Percentiles rank a stretch among this genome's conserved stretches.
Evolutionary conservation across 768 basidiomycete genomes (phyloP).

Genomic region (Xerocomellus chrysenteron): DNA sequence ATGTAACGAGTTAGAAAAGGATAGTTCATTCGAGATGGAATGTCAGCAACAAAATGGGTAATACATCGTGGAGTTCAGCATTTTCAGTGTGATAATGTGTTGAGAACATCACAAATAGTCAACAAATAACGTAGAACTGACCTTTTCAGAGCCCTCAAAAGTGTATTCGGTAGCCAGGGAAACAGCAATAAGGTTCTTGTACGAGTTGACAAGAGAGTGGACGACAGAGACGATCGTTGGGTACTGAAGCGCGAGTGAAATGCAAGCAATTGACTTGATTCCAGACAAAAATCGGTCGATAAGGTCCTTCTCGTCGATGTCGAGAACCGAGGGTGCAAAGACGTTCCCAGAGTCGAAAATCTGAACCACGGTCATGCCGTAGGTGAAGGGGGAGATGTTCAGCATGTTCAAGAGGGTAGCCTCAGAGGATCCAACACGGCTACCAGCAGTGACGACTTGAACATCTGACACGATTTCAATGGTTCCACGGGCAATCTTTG

Average conservation of each 20-base stretch:
- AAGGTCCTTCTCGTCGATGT: slow-evolving; percentile 89
- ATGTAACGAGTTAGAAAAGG: slow-evolving; percentile 9
- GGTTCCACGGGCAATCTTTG: slow-evolving; percentile 99
- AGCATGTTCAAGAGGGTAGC: slow-evolving; percentile 99
- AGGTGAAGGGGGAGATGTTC: slow-evolving; percentile 99
- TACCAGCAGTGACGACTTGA: slow-evolving; percentile 89
- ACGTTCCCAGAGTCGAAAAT: slow-evolving; percentile 93
- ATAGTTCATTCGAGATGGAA: not conserved
- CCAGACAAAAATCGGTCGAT: slow-evolving; percentile 89
- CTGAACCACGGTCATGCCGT: slow-evolving; percentile 98
- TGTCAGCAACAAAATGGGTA: slow-evolving; percentile 30
- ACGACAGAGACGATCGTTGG: slow-evolving; percentile 92
- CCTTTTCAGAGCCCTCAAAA: slow-evolving; percentile 93
- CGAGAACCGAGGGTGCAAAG: slow-evolving; percentile 88
- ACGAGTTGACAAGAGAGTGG: slow-evolving; percentile 96
- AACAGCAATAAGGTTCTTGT: slow-evolving; percentile 96
- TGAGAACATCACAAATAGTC: slow-evolving; percentile 24
- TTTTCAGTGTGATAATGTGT: slow-evolving; percentile 73
- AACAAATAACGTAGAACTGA: slow-evolving; percentile 35
- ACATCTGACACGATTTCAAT: slow-evolving; percentile 99
- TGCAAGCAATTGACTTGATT: slow-evolving; percentile 92
- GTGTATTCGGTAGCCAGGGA: slow-evolving; percentile 90
- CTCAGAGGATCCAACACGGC: slow-evolving; percentile 95
- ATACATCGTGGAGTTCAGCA: slow-evolving; percentile 62
- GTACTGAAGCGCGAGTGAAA: slow-evolving; percentile 95